Evolutionary conservation across 108 stramenopile species (phyloP).

Genomic region (Cyclotella distinguenda): DNA sequence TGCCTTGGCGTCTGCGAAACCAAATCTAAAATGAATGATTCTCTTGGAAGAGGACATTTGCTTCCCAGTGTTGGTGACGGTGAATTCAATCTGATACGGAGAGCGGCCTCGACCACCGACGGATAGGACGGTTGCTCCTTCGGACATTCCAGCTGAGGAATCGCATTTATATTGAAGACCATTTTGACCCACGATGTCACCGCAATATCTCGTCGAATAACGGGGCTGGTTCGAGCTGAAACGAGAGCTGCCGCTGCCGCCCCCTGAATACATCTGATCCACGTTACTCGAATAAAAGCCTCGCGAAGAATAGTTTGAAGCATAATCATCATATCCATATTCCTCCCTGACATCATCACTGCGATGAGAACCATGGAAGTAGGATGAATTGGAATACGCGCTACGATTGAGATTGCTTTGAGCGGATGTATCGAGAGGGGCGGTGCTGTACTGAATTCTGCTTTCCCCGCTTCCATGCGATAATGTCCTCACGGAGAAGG

Average conservation of each 20-base stretch:
- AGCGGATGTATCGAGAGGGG: no score
- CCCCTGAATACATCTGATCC: not conserved
- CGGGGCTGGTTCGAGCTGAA: not conserved
- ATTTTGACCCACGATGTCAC: not conserved
- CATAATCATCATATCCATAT: not conserved
- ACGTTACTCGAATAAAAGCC: not conserved
- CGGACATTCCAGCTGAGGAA: not conserved
- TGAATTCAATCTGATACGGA: constrained; percentile 41
- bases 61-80: constrained; percentile 48
- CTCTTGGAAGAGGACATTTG: constrained; percentile 72
- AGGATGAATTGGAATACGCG: no score
- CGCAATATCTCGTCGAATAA: not conserved
- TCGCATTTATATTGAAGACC: not conserved
- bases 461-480: no score
- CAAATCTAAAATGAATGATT: constrained; percentile 76
- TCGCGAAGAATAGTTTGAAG: not conserved
- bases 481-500: no score
- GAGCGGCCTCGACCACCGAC: constrained; percentile 31
- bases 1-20: constrained; percentile 66
- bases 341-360: not conserved
- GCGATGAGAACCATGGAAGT: not conserved
- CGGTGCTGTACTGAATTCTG: no score
- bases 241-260: not conserved
- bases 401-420: no score
- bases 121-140: constrained; percentile 21